Percentiles rank a stretch among this genome's conserved stretches.
Conservation (phyloP, 2,329 filamentous ascomycete species). For the Neonectria coccinea region DNA sequence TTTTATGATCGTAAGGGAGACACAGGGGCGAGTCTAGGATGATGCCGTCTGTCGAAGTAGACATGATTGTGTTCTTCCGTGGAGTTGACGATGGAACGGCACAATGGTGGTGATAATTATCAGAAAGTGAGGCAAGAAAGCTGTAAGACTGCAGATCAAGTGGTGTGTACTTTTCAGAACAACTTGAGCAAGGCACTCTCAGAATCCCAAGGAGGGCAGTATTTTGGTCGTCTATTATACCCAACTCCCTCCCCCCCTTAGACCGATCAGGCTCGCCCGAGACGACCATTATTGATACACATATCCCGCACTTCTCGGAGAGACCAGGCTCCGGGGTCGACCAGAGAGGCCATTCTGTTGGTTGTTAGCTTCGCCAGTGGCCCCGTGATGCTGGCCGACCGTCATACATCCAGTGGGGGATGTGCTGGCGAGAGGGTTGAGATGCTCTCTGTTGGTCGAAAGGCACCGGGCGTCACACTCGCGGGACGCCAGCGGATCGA, state of each 20-base stretch:
- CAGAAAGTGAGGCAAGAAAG: background rate
- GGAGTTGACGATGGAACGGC: background rate
- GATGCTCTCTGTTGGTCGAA: slow-evolving; percentile 1
- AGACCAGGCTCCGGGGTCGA: background rate
- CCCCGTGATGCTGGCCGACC: background rate
- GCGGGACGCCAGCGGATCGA: background rate
- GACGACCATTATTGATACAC: background rate
- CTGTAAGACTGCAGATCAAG: background rate
- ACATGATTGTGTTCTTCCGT: slow-evolving; percentile 1
- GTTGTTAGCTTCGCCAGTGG: background rate
- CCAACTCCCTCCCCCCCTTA: background rate
- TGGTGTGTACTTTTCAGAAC: background rate
- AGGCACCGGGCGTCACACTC: background rate
- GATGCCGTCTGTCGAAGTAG: background rate
- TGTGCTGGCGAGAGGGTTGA: background rate
- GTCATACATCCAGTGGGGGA: slow-evolving; percentile 8
- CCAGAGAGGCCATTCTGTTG: background rate
- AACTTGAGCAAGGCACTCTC: background rate
- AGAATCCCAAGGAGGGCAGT: background rate
- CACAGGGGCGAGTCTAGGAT: slow-evolving; percentile 1
- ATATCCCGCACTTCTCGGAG: background rate
- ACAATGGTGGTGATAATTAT: background rate
- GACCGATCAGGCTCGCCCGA: background rate
- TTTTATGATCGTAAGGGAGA: background rate
- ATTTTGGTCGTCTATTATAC: background rate